These are phyloP conservation scores for Spinacia oleracea DNA, from an alignment of 179 eudicot genomes.

Conservation along the genomic window DNA sequence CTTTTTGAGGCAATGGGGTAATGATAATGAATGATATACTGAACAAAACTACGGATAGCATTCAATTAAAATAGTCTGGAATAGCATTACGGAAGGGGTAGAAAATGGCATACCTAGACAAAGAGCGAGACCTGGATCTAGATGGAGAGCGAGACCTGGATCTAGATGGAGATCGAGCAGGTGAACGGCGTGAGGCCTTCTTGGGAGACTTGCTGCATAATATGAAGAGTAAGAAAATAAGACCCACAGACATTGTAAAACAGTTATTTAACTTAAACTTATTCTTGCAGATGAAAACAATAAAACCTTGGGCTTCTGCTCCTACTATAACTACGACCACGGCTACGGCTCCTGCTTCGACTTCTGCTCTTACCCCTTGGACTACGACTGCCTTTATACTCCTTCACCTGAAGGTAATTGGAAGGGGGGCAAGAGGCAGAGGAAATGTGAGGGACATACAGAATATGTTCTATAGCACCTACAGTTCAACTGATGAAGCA, in stretches of 20 bases:
- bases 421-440: neutral
- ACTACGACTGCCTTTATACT: conserved; percentile 67
- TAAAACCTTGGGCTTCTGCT: conserved; percentile 76
- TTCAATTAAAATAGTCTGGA: neutral
- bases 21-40: too few species aligned
- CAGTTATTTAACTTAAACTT: neutral
- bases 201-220: conserved; percentile 36
- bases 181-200: conserved; percentile 33
- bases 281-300: neutral
- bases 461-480: neutral
- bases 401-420: conserved; percentile 58
- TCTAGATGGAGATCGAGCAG: conserved; percentile 32
- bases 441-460: neutral
- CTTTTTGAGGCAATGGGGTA: too few species aligned
- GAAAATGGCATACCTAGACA: conserved; percentile 32
- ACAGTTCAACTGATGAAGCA: neutral
- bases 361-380: conserved; percentile 65
- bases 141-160: conserved; percentile 28
- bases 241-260: neutral
- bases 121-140: conserved; percentile 34
- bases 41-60: neutral
- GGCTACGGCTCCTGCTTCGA: conserved; percentile 34
- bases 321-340: conserved; percentile 49
- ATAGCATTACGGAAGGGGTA: neutral
- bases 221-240: conserved; percentile 5